Evolutionary conservation across 768 basidiomycete species (phyloP), one percentile per base, ranked within the genome.

Genomic region (Mycena epipterygia): DNA sequence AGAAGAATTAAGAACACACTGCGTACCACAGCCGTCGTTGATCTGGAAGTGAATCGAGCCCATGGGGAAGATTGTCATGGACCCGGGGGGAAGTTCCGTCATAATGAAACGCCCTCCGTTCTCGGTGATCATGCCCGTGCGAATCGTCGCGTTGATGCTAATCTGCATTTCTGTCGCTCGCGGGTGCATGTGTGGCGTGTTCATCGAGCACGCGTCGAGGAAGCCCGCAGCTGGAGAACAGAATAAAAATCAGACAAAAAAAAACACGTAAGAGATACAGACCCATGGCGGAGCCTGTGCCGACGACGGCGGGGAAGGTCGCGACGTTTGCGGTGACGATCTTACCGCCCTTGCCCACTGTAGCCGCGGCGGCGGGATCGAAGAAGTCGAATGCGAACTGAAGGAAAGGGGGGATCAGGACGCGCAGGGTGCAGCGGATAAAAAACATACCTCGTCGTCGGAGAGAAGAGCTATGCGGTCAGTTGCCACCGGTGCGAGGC

Each of bases 81-180:
- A 27, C 58, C 67, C 35, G 19, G 73, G 29, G 30, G 73, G 70
- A 30, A 74, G 49, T 57, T 68, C 64, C 44, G 64, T 73, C 72
- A 71, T 12, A 67, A 76, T 64, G 35, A 76, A 76, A 17, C 75
- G 67, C 41, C 49, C 73, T 17, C 53, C 53, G 55, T 76, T 76
- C 68, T 76, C 75, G 14, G 73, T 71, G 58, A 76, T 73, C 70
- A 76, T 74, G 12, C 75, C 75, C 1, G 75, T 76, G 41, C 73
- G 73, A 52, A 76, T 71, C 25, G 70, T 76, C 29, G 55, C 56
- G 61, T 76, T 76, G 32, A 76, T 51, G 57, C 70, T 71, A 48
- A 70, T 58, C 35, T 76, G 73, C 57, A 76, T 74, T 42, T 76
- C 75, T 7, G 75, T 76, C 1, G 75, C 75, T 8, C 75, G 73